Percentiles rank a stretch among this genome's conserved stretches.
phyloP scores from a whole-genome alignment of 2,329 filamentous ascomycete species.

The Stemphylium vesicarium region DNA sequence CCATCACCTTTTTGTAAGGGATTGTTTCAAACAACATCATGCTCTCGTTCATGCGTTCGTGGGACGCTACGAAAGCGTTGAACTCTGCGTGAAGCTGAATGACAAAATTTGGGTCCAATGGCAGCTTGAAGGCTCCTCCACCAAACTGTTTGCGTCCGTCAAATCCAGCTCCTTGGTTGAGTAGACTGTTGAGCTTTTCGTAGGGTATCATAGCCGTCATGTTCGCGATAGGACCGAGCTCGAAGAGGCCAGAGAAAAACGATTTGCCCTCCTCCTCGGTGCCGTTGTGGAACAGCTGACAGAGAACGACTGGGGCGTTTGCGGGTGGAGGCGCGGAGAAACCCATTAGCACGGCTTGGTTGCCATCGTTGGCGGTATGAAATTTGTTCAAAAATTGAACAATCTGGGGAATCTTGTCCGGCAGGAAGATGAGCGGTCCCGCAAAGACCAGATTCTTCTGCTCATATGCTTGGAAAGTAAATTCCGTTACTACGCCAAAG shows the following conservation, averaged over 20 bases:
- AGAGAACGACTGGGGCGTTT: constrained; percentile 38
- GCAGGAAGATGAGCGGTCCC: constrained; percentile 47
- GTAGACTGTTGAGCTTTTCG: constrained; percentile 38
- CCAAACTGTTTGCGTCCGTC: constrained; percentile 50
- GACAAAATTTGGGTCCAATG: constrained; percentile 35
- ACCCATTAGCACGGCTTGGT: constrained; percentile 35
- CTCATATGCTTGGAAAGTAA: constrained; percentile 47
- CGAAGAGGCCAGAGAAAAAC: constrained; percentile 38
- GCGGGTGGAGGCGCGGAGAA: constrained; percentile 39
- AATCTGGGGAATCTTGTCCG: constrained; percentile 34
- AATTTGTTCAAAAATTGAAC: constrained; percentile 41
- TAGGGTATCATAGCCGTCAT: constrained; percentile 41
- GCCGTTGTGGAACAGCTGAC: constrained; percentile 47
- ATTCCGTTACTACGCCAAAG: constrained; percentile 51
- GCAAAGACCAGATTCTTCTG: constrained; percentile 44
- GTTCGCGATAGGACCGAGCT: constrained; percentile 32
- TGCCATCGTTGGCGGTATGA: constrained; percentile 35
- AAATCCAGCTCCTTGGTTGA: constrained; percentile 37
- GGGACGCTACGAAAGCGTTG: constrained; percentile 30
- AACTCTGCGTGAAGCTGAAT: constrained; percentile 35
- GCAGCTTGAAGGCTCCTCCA: constrained; percentile 45
- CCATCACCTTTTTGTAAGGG: constrained; percentile 33
- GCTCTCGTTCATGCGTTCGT: constrained; percentile 34
- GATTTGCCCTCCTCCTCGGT: constrained; percentile 33
- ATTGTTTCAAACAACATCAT: constrained; percentile 40